These are phyloP conservation scores for Camellia granthamiana DNA, from an alignment of 148 eudicot genomes.

Conservation along the genomic window DNA sequence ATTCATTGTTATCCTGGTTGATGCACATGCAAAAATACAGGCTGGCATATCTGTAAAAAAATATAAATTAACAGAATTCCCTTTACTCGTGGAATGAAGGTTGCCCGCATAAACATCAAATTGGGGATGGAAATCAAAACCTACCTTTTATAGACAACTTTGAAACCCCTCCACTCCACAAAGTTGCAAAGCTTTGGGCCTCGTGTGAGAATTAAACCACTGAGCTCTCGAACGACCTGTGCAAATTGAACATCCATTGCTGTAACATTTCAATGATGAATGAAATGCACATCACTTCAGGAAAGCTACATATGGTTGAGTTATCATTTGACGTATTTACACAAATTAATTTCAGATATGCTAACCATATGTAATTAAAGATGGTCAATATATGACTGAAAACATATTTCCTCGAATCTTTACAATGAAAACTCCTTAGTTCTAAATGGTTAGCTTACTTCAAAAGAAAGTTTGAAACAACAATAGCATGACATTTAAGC, in stretches of 20 bases:
- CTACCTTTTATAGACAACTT: constrained; percentile 90
- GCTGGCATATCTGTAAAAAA: constrained; percentile 71
- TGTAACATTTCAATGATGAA: not conserved
- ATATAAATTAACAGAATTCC: not conserved
- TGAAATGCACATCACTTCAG: not conserved
- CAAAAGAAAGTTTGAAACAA: not conserved
- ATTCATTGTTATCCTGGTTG: constrained; percentile 82
- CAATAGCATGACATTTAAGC: not conserved
- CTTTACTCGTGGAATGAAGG: not conserved
- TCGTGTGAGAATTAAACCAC: constrained; percentile 75
- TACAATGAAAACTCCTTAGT: not conserved
- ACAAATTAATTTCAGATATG: not conserved
- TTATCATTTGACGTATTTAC: not conserved
- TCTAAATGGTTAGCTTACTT: not conserved
- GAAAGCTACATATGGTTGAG: not conserved
- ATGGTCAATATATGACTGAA: not conserved
- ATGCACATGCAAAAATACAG: constrained; percentile 96
- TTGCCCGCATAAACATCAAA: not conserved
- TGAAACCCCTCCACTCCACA: constrained; percentile 93
- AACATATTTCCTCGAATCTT: not conserved
- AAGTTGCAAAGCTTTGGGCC: constrained; percentile 94
- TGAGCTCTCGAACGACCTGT: constrained; percentile 83
- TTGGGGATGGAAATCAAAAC: not conserved
- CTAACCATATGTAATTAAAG: not conserved
- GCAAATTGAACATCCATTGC: constrained; percentile 13